phyloP scores from a whole-genome alignment of 2,329 filamentous ascomycete genomes.

The Diplodia seriata region DNA sequence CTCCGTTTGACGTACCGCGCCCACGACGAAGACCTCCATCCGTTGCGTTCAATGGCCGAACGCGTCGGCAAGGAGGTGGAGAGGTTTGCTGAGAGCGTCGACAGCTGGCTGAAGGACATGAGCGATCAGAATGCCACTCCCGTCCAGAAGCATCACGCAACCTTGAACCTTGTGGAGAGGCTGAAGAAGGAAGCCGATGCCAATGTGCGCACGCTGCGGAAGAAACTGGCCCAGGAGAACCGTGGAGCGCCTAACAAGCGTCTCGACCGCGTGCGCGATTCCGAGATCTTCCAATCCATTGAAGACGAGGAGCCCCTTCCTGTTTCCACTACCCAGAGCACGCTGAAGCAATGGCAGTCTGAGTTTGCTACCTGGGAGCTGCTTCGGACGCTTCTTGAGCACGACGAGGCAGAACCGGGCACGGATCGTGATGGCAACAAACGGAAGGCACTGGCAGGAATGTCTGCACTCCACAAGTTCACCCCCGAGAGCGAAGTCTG shows the following conservation, averaged over 20 bases:
- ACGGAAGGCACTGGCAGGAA: conserved; percentile 40
- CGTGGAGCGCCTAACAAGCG: conserved; percentile 44
- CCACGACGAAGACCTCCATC: conserved; percentile 59
- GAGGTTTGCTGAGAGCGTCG: conserved; percentile 81
- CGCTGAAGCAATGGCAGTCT: conserved; percentile 72
- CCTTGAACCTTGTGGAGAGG: conserved; percentile 47
- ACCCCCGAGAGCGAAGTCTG: conserved; percentile 69
- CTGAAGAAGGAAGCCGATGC: conserved; percentile 60
- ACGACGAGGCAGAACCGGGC: conserved; percentile 61
- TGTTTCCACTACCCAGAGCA: conserved; percentile 42
- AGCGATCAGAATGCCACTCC: conserved; percentile 40
- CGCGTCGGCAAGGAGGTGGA: conserved; percentile 82
- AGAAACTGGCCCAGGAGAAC: conserved; percentile 51
- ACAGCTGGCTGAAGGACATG: conserved; percentile 64
- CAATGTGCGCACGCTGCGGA: conserved; percentile 55
- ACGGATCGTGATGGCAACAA: conserved; percentile 44
- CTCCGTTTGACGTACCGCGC: conserved; percentile 35
- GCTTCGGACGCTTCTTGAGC: conserved; percentile 74
- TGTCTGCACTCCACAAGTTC: conserved; percentile 53
- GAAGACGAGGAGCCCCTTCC: conserved; percentile 39
- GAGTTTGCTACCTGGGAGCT: conserved; percentile 94
- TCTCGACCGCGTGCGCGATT: conserved; percentile 36
- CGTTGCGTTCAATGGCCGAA: conserved; percentile 69
- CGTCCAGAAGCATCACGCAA: conserved; percentile 65
- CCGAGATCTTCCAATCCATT: conserved; percentile 38